Percentiles rank a stretch among this genome's conserved stretches.
phyloP scores from a whole-genome alignment of 1,284 basidiomycete genomes.

The Trametes sp. region DNA sequence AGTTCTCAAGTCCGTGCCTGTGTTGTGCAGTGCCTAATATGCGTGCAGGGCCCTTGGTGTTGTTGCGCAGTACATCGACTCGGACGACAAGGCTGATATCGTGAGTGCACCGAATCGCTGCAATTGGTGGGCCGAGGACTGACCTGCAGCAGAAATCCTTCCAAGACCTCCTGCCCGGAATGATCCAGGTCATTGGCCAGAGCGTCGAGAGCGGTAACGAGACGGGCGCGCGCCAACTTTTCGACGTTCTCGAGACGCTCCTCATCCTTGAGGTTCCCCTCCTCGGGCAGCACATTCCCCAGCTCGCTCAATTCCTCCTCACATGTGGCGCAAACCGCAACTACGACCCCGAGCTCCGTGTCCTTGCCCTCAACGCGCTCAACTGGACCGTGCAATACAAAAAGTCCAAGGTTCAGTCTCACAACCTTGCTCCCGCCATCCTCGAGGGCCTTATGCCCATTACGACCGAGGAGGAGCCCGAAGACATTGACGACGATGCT shows the following conservation, averaged over 20 bases:
- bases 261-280: conserved; percentile 95
- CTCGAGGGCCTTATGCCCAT: conserved; percentile 95
- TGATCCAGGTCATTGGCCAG: conserved; percentile 92
- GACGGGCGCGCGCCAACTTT: conserved; percentile 86
- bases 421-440: conserved; percentile 88
- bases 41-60: conserved; percentile 82
- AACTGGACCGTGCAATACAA: conserved; percentile 98
- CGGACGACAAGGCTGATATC: conserved; percentile 88
- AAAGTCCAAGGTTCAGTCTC: conserved; percentile 93
- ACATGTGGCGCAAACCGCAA: conserved; percentile 83
- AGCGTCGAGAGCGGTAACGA: conserved; percentile 87
- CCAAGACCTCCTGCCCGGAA: conserved; percentile 88
- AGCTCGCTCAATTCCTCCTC: conserved; percentile 92
- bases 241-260: conserved; percentile 96
- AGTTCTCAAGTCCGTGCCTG: conserved; percentile 25
- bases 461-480: conserved; percentile 88
- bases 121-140: too few relatives aligned
- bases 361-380: conserved; percentile 93
- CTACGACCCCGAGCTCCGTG: conserved; percentile 85
- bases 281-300: conserved; percentile 87
- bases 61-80: conserved; percentile 93
- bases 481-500: conserved; percentile 91
- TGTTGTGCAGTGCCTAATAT: conserved; percentile 14
- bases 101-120: conserved; percentile 53
- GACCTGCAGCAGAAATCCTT: conserved; percentile 72